Evolutionary conservation across 129 eudicot species (phyloP), one percentile per base, ranked within the genome.

Genomic region (Rutidosis leptorrhynchoides): DNA sequence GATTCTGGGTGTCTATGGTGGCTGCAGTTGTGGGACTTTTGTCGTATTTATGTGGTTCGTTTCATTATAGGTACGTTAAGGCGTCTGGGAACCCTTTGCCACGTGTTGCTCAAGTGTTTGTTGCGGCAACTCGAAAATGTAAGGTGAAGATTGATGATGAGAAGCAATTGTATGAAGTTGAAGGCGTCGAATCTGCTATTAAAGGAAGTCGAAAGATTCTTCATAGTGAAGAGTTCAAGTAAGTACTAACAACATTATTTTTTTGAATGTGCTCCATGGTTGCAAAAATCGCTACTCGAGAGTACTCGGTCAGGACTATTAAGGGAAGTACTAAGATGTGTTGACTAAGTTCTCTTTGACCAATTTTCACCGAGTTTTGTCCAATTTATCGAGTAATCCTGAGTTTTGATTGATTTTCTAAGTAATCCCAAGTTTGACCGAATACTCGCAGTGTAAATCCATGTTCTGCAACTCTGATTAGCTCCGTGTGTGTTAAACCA

Each of bases 191-290:
- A 15, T 58, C 64, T 12, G 40, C 42, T 16, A 58, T 16, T n/a
- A 82, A 74, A 14, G 74, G 79, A n/a, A 56, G 61, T 24, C 78
- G 89, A 43, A 88, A 79, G 78, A 83, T 88, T 65, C 77, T 83
- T 20, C 98, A 91, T 58, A 87, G 96, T 16, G 64, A 85, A 62
- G 98, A 89, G 48, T 85, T 87, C 82, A 91, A 81, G 98, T 91
- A 79, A 83, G 96, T 56, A 0, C 42, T 9, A 35, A 35, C 42
- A 8, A 0, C 33, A 46, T 15, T 46, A 46, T 11, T 17, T 3
- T 46, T 46, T 3, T 46, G 10, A 5, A 35, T 35, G 10, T 35
- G 8, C 40, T 33, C 40, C 40, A n/a, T n/a, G n/a, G n/a, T n/a
- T n/a, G n/a, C n/a, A n/a, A n/a, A n/a, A n/a, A n/a, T n/a, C n/a